A percentile compares a stretch with the other conserved stretches of the same genome.
These are phyloP conservation scores for Salix viminalis DNA, from an alignment of 345 rosid genomes.

Conservation along the genomic window DNA sequence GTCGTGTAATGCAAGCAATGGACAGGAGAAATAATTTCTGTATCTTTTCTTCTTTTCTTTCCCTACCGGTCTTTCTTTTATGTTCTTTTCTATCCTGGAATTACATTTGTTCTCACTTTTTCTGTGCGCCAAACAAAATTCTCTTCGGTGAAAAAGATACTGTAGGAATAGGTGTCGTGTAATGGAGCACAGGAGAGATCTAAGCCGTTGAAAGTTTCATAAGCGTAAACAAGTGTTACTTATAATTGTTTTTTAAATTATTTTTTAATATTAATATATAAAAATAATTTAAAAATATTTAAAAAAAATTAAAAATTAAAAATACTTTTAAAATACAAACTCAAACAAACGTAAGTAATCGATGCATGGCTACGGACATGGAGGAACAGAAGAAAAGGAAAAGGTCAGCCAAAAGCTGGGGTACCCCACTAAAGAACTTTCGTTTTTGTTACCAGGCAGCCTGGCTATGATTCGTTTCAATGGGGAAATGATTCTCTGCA, in stretches of 20 bases:
- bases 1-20: too few relatives aligned
- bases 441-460: background rate
- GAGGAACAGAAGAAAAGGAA: background rate
- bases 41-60: too few relatives aligned
- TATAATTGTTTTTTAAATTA: too few relatives aligned
- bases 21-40: too few relatives aligned
- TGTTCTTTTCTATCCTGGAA: too few relatives aligned
- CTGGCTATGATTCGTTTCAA: background rate
- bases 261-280: too few relatives aligned
- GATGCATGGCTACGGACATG: background rate
- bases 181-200: background rate
- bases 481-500: background rate
- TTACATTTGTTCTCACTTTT: background rate
- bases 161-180: conserved; percentile 12
- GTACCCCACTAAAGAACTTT: background rate
- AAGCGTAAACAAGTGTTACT: background rate
- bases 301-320: too few relatives aligned
- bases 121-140: background rate
- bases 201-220: background rate
- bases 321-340: too few relatives aligned
- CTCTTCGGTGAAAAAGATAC: background rate
- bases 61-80: too few relatives aligned
- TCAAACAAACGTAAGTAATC: too few relatives aligned
- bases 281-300: too few relatives aligned
- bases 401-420: background rate